Percentiles rank a stretch among this genome's conserved stretches.
phyloP scores from a whole-genome alignment of 2,329 filamentous ascomycete genomes.

The Penicillium sp. region DNA sequence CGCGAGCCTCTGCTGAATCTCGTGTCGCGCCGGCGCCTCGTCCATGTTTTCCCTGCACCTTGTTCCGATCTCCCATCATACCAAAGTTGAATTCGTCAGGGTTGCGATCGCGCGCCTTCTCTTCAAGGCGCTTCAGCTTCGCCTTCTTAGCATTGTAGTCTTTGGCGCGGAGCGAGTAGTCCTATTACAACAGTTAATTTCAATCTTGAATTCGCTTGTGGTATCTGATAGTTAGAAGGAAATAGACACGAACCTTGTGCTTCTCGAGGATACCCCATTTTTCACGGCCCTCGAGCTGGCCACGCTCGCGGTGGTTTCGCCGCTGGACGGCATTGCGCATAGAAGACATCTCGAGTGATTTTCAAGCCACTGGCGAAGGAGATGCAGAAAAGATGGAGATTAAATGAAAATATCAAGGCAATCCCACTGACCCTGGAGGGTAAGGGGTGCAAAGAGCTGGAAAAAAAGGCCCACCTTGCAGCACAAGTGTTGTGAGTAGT shows the following conservation, averaged over 20 bases:
- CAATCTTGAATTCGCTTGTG: not conserved
- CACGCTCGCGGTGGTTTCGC: constrained; percentile 87
- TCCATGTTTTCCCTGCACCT: constrained; percentile 46
- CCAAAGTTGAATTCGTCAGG: constrained; percentile 70
- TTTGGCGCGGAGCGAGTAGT: constrained; percentile 67
- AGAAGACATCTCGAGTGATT: constrained; percentile 54
- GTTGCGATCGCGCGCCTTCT: constrained; percentile 65
- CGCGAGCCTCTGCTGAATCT: constrained; percentile 45
- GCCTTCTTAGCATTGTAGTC: constrained; percentile 67
- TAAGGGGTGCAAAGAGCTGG: not conserved
- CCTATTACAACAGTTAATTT: constrained; percentile 41
- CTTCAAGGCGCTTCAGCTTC: constrained; percentile 61
- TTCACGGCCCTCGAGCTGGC: constrained; percentile 79
- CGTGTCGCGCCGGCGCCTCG: constrained; percentile 39
- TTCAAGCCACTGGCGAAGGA: not conserved
- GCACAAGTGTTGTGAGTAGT: constrained; percentile 13
- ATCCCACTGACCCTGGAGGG: not conserved
- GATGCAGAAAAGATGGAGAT: not conserved
- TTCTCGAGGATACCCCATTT: constrained; percentile 95
- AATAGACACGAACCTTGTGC: constrained; percentile 68
- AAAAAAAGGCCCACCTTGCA: constrained; percentile 6
- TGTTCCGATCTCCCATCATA: constrained; percentile 61
- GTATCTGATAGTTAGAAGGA: not conserved
- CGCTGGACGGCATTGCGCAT: constrained; percentile 70
- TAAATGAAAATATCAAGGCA: not conserved